phyloP scores from a whole-genome alignment of 1,139 yeast genomes.

The Nadsonia commutata region DNA sequence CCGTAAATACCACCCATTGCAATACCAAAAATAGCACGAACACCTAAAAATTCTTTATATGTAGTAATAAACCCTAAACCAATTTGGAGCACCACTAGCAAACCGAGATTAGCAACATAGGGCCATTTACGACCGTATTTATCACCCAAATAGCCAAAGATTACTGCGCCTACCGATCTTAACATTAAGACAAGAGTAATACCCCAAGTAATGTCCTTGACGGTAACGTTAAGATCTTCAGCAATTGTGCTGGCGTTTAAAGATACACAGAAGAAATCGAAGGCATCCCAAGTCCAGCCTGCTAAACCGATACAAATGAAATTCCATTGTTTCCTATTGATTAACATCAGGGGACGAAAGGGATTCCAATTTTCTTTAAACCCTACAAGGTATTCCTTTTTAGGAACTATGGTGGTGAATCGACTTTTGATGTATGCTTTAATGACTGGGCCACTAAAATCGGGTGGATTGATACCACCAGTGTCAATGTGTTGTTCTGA shows the following conservation, averaged over 20 bases:
- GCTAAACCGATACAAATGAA: conserved; percentile 47
- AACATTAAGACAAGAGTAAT: conserved; percentile 67
- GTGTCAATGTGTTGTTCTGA: background rate
- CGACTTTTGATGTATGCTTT: conserved; percentile 27
- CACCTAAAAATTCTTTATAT: conserved; percentile 44
- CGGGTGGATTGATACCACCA: conserved; percentile 8
- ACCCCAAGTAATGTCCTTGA: conserved; percentile 60
- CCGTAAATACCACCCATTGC: conserved; percentile 41
- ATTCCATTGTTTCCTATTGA: conserved; percentile 41
- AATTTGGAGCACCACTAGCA: conserved; percentile 46
- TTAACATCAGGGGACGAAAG: conserved; percentile 32
- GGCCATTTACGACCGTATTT: conserved; percentile 65
- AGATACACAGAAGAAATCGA: conserved; percentile 62
- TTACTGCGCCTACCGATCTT: conserved; percentile 62
- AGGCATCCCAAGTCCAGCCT: conserved; percentile 73
- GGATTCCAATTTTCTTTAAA: conserved; percentile 32
- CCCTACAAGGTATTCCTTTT: conserved; percentile 18
- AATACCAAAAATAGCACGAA: conserved; percentile 36
- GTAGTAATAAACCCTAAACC: conserved; percentile 61
- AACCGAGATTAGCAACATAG: conserved; percentile 35
- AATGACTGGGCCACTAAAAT: conserved; percentile 17
- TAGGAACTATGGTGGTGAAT: conserved; percentile 30
- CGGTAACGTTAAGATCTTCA: conserved; percentile 31
- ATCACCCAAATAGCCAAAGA: conserved; percentile 56
- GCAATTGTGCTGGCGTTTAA: conserved; percentile 47